A percentile compares a stretch with the other conserved stretches of the same genome.
Conservation (phyloP, 2,329 filamentous ascomycete species). For the Septoria linicola region DNA sequence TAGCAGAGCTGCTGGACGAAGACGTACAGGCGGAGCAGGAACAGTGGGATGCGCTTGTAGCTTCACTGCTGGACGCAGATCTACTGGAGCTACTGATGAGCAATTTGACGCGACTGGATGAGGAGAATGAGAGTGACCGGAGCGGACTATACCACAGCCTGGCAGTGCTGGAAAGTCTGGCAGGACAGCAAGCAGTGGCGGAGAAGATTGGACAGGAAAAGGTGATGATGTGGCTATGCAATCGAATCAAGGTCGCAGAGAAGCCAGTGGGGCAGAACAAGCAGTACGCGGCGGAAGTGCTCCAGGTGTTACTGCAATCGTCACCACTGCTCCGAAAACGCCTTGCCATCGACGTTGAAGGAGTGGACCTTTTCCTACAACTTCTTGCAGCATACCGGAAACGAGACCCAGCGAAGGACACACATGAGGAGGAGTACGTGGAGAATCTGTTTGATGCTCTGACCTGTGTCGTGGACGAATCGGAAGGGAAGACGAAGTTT, state of each 20-base stretch:
- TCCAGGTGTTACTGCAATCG: conserved; percentile 83
- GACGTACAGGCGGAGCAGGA: conserved; percentile 78
- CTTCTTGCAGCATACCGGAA: conserved; percentile 81
- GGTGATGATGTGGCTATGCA: conserved; percentile 74
- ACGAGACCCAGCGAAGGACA: conserved; percentile 78
- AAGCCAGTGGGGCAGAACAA: conserved; percentile 78
- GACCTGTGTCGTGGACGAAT: conserved; percentile 75
- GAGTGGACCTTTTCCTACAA: conserved; percentile 77
- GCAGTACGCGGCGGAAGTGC: conserved; percentile 87
- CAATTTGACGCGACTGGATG: conserved; percentile 77
- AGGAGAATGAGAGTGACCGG: conserved; percentile 69
- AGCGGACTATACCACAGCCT: conserved; percentile 85
- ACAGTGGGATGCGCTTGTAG: conserved; percentile 76
- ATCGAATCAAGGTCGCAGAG: conserved; percentile 69
- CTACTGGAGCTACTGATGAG: conserved; percentile 71
- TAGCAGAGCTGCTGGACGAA: conserved; percentile 89
- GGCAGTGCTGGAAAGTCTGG: conserved; percentile 78
- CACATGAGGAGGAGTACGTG: conserved; percentile 90
- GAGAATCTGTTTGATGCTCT: conserved; percentile 90
- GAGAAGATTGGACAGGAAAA: conserved; percentile 71
- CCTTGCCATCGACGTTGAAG: conserved; percentile 59
- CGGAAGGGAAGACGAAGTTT: conserved; percentile 74
- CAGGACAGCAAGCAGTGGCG: conserved; percentile 66
- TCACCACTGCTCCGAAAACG: conserved; percentile 64
- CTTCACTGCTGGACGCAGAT: conserved; percentile 62